Conservation (phyloP, 805 yeast species). For the Candida quercuum region DNA sequence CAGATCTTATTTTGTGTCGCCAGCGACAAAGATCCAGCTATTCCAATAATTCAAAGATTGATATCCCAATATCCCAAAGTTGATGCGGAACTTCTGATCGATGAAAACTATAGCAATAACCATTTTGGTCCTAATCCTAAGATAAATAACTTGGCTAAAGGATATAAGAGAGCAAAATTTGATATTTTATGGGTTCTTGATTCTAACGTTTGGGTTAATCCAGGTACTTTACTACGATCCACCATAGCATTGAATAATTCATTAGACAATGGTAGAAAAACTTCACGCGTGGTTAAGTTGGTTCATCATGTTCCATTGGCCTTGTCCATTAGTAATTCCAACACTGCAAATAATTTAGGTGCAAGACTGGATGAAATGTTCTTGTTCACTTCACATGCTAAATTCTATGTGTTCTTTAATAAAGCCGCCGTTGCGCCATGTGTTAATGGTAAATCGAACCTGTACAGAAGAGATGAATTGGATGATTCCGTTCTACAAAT, state of each 20-base stretch:
- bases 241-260: slow-evolving; percentile 45
- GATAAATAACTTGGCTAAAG: slow-evolving; percentile 81
- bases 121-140: slow-evolving; percentile 85
- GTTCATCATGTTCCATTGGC: slow-evolving; percentile 84
- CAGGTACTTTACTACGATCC: slow-evolving; percentile 60
- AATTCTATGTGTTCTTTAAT: slow-evolving; percentile 77
- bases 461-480: slow-evolving; percentile 63
- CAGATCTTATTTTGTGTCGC: slow-evolving; percentile 79
- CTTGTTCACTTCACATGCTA: slow-evolving; percentile 75
- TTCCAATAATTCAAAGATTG: slow-evolving; percentile 48
- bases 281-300: slow-evolving; percentile 45
- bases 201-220: slow-evolving; percentile 75
- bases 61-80: slow-evolving; percentile 48
- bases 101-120: slow-evolving; percentile 32
- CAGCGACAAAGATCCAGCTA: slow-evolving; percentile 54
- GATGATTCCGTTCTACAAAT: slow-evolving; percentile 48
- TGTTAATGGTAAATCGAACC: slow-evolving; percentile 84
- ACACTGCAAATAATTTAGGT: slow-evolving; percentile 34
- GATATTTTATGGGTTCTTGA: slow-evolving; percentile 85
- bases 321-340: slow-evolving; percentile 26
- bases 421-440: slow-evolving; percentile 76
- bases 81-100: slow-evolving; percentile 55
- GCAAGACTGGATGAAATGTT: slow-evolving; percentile 81
- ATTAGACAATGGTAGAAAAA: slow-evolving; percentile 43
- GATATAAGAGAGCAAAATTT: slow-evolving; percentile 58